Evolutionary conservation across 1,284 basidiomycete species (phyloP), one percentile per base, ranked within the genome.

Genomic region (Sporisorium iseilematis-ciliati): DNA sequence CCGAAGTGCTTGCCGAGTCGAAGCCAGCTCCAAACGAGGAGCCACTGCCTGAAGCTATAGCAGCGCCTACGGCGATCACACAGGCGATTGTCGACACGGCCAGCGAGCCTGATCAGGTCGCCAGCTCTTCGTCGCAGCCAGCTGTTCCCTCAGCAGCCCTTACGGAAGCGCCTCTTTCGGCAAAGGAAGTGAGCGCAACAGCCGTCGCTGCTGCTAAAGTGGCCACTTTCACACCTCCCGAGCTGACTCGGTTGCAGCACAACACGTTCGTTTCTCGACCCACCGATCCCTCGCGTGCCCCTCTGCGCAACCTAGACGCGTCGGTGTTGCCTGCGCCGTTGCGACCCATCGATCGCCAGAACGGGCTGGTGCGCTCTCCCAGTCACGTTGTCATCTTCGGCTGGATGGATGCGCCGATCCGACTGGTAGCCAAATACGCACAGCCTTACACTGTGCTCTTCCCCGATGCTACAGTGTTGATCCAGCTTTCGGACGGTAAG

Each of bases 321-420:
- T 62, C 62, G 6, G 40, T 54, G 16, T 26, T 71, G 26, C 68
- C 68, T 4, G 41, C 63, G 1, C 72, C 72, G 14, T 49, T 75
- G 35, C 54, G 58, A 29, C 66, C 66, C 0, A 21, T 75, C 25
- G 62, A 64, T 25, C 51, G 55, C 10, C 31, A 57, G 7, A 40
- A 18, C 14, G 52, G 52, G n/a, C 29, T 69, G 6, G 35, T 35
- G 7, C 42, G 48, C 7, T 23, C 29, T 1, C 73, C 73, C 0
- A 62, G 57, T 53, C 67, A 76, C 23, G 51, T 76, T 0, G 31
- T 84, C 29, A 62, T 84, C 43, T 78, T 78, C 49, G 83, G 83
- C 21, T 84, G 81, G 79, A 82, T 84, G 82, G 78, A 83, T 54
- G 82, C 78, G 0, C 71, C 81, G 10, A 57, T 83, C 3, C 75